A percentile compares a stretch with the other conserved stretches of the same genome.
These are phyloP conservation scores for Kewa caespitosa DNA, from an alignment of 179 eudicot species.

Conservation along the genomic window DNA sequence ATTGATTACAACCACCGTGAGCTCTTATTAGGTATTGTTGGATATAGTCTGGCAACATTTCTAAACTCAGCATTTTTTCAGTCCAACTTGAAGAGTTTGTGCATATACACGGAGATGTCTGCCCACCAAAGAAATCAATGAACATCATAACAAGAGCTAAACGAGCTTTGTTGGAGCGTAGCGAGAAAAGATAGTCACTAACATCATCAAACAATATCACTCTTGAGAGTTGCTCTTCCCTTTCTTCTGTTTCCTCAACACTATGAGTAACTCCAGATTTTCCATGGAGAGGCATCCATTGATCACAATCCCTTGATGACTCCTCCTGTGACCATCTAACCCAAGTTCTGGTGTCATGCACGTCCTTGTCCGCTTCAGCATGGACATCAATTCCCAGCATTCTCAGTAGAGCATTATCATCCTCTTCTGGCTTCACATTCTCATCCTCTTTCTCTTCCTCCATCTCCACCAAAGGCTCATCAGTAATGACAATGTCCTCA, in stretches of 20 bases:
- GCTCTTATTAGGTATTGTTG: conserved; percentile 50
- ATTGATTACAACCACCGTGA: conserved; percentile 31
- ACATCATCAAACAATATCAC: conserved; percentile 81
- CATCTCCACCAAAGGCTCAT: conserved; percentile 38
- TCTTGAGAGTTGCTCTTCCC: conserved; percentile 73
- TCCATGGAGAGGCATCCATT: conserved; percentile 83
- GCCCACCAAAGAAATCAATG: conserved; percentile 86
- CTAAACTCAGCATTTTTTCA: conserved; percentile 61
- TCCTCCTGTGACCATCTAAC: conserved; percentile 87
- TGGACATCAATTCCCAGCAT: conserved; percentile 79
- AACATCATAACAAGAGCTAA: conserved; percentile 72
- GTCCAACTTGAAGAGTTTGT: conserved; percentile 89
- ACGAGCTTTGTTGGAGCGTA: conserved; percentile 71
- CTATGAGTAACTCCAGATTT: conserved; percentile 43
- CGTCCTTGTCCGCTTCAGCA: conserved; percentile 60
- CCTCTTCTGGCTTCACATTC: conserved; percentile 50
- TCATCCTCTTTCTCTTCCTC: conserved; percentile 50
- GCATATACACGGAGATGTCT: conserved; percentile 62
- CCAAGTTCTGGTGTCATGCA: conserved; percentile 72
- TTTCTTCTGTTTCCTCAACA: conserved; percentile 50
- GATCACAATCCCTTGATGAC: conserved; percentile 61
- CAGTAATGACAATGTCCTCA: conserved; percentile 31
- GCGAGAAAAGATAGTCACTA: conserved; percentile 71
- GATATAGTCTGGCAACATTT: conserved; percentile 44
- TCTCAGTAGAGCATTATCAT: conserved; percentile 69